Evolutionary conservation across 2,329 filamentous ascomycete genomes (phyloP).

Genomic region (Trichocomaceae sp.): DNA sequence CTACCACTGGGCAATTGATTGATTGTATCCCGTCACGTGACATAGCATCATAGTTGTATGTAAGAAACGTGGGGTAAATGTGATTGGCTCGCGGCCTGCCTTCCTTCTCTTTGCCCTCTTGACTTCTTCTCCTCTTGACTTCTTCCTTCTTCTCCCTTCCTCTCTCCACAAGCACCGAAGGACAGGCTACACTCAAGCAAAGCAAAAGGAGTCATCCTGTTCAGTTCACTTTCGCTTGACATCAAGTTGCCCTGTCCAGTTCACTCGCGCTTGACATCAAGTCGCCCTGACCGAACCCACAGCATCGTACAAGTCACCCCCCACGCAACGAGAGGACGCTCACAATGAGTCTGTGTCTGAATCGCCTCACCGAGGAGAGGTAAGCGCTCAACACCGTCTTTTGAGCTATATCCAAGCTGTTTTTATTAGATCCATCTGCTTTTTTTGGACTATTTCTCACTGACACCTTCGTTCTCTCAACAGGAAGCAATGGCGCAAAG

Average conservation of each 20-base stretch:
- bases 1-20: too few relatives aligned
- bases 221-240: too few relatives aligned
- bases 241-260: not conserved
- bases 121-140: not conserved
- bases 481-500: conserved; percentile 93
- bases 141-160: not conserved
- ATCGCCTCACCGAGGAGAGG: conserved; percentile 13
- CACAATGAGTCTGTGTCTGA: conserved; percentile 13
- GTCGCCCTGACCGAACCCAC: not conserved
- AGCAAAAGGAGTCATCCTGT: too few relatives aligned
- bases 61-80: not conserved
- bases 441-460: not conserved
- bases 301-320: too few relatives aligned
- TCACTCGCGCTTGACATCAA: not conserved
- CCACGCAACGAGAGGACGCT: not conserved
- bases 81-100: not conserved
- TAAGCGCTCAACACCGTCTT: not conserved
- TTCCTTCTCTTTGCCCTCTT: not conserved
- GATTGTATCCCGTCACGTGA: too few relatives aligned
- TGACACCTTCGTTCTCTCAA: not conserved
- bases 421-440: not conserved
- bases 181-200: too few relatives aligned
- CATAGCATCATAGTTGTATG: not conserved
- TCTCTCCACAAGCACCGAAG: not conserved
- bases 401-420: not conserved